Conservation (phyloP, 2,329 filamentous ascomycete genomes). For the Paramyrothecium roridum region DNA sequence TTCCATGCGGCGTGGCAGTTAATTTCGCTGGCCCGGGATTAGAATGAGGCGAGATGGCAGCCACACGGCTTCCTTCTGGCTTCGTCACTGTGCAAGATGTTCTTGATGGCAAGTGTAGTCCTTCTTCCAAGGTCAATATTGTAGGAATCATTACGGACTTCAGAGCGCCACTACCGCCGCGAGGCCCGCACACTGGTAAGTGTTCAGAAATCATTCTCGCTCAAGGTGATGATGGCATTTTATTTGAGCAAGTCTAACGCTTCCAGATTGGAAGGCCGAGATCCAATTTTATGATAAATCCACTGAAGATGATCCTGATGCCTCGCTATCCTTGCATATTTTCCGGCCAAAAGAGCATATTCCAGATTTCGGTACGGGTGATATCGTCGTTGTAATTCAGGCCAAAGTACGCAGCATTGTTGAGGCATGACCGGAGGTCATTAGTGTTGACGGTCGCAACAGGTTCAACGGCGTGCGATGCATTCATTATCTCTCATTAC, state of each 20-base stretch:
- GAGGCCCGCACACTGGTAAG: conserved; percentile 43
- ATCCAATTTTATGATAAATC: conserved; percentile 60
- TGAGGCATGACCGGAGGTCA: background rate
- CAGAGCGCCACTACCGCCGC: conserved; percentile 48
- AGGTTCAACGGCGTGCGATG: conserved; percentile 38
- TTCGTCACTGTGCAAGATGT: conserved; percentile 35
- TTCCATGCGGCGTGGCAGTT: too few relatives aligned
- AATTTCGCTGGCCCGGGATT: conserved; percentile 5
- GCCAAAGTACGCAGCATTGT: conserved; percentile 43
- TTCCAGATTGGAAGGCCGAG: conserved; percentile 56
- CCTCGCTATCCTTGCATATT: conserved; percentile 48
- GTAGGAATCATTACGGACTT: conserved; percentile 70
- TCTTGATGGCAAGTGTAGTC: conserved; percentile 32
- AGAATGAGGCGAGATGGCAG: conserved; percentile 6
- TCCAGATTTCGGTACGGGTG: conserved; percentile 40
- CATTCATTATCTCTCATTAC: conserved; percentile 39
- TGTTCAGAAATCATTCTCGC: background rate
- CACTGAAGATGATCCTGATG: conserved; percentile 37
- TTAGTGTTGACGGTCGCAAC: conserved; percentile 6
- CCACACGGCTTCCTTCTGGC: conserved; percentile 12
- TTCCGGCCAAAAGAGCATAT: conserved; percentile 54
- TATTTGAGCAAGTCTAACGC: conserved; percentile 3
- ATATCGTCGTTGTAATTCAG: conserved; percentile 42
- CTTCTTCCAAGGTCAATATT: conserved; percentile 46
- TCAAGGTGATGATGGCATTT: background rate